Evolutionary conservation across 2,329 filamentous ascomycete species (phyloP), one percentile per base, ranked within the genome.

Genomic region (Hirsutella rhossiliensis): DNA sequence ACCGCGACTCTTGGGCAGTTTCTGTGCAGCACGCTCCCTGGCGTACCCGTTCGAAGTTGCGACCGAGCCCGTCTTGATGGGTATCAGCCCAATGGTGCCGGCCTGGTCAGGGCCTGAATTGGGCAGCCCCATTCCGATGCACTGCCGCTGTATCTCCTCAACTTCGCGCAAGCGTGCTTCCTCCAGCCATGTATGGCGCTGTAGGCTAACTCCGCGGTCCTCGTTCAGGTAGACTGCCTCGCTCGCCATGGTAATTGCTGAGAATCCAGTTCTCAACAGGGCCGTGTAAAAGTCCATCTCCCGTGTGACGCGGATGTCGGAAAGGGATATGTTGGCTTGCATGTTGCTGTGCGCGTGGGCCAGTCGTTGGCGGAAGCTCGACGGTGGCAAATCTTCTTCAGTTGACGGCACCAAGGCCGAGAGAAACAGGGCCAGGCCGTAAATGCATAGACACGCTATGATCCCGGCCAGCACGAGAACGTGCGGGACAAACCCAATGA

Each of bases 211-310:
- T 2, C 74, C 74, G 36, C 78, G 78, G 39, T 90, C 90, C 62
- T 97, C 90, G 48, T 96, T 95, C 11, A 98, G 69, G 57, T 95
- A 97, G 0, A 97, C 92, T 4, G 90, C 90, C 62, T 97, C 89
- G 54, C 87, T 95, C 1, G 92, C 92, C 62, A 94, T 90, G 1
- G 87, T 94, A 48, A 97, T 78, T 12, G 90, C 81, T 11, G 81
- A 82, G 57, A 96, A 96, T 0, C 92, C 92, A 31, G 87, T 78
- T 47, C 89, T 82, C 3, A 97, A 72, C 5, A 97, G 69, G 0
- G 87, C 85, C 0, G 88, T 94, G 60, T 97, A 98, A 58, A 97
- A 96, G 59, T 98, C 92, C 71, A 97, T 94, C 44, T 87, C 80
- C 69, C 84, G 80, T 38, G 82, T 86, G 44, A 97, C 77, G 12